Percentiles rank a stretch among this genome's conserved stretches.
Evolutionary conservation across 371 early-diverging fungal species (phyloP).

Genomic region (Rhizopus stolonifer): DNA sequence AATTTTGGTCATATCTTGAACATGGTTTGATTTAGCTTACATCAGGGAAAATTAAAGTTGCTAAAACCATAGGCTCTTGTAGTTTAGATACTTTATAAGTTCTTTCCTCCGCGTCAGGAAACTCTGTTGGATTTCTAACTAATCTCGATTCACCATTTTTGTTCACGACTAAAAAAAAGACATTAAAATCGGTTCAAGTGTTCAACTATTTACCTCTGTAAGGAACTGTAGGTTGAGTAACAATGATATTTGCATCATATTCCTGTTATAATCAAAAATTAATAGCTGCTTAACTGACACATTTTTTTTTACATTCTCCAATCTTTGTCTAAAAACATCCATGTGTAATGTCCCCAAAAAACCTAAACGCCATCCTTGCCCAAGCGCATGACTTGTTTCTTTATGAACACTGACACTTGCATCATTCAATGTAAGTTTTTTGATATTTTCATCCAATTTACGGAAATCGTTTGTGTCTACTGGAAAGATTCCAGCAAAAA

Average conservation of each 20-base stretch:
- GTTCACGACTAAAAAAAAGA: too few species aligned
- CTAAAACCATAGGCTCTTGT: slow-evolving; percentile 91
- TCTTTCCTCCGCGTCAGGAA: slow-evolving; percentile 79
- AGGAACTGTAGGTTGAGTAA: slow-evolving; percentile 93
- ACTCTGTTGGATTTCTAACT: slow-evolving; percentile 90
- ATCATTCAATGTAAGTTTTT: slow-evolving; percentile 92
- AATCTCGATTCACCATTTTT: slow-evolving; percentile 56
- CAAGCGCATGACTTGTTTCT: slow-evolving; percentile 87
- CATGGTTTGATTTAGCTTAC: slow-evolving; percentile 27
- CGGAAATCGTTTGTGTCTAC: slow-evolving; percentile 87
- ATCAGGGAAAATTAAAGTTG: slow-evolving; percentile 91
- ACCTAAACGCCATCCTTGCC: slow-evolving; percentile 96
- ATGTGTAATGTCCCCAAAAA: slow-evolving; percentile 95
- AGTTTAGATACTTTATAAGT: slow-evolving; percentile 63
- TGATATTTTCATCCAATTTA: slow-evolving; percentile 86
- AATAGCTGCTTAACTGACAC: too few species aligned
- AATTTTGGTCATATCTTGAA: too few species aligned
- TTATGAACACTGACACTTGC: slow-evolving; percentile 87
- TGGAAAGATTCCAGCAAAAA: slow-evolving; percentile 93
- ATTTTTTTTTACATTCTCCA: slow-evolving; percentile 82
- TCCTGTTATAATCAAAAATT: slow-evolving; percentile 65
- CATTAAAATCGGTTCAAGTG: too few species aligned
- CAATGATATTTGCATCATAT: slow-evolving; percentile 87
- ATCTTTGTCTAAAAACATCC: slow-evolving; percentile 95
- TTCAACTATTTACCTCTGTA: slow-evolving; percentile 59